Conservation (phyloP, 2,329 filamentous ascomycete genomes). For the Dothideomycetes sp. region DNA sequence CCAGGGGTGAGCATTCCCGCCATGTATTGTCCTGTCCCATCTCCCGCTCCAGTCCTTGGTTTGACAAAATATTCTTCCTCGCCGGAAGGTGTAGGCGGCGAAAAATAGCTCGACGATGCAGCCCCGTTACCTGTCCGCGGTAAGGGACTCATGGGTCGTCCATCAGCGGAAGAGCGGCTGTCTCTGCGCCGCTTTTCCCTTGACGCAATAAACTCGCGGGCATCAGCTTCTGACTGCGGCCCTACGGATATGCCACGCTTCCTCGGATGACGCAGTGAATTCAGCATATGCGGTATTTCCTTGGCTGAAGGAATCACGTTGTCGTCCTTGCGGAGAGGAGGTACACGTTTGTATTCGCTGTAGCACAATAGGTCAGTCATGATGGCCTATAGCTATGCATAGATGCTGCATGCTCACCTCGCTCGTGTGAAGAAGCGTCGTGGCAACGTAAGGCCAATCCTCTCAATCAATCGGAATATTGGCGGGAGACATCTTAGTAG, state of each 20-base stretch:
- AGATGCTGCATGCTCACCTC: constrained; percentile 38
- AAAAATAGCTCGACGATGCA: not conserved
- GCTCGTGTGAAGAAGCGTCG: constrained; percentile 85
- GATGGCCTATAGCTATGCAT: constrained; percentile 1
- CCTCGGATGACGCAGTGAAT: constrained; percentile 69
- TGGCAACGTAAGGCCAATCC: constrained; percentile 66
- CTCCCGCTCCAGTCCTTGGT: not conserved
- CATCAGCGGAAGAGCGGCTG: constrained; percentile 34
- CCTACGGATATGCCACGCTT: constrained; percentile 80
- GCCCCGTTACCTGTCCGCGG: not conserved
- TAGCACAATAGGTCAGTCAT: not conserved
- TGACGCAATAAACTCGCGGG: constrained; percentile 89
- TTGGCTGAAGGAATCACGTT: constrained; percentile 85
- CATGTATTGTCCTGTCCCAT: not conserved
- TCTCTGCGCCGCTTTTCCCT: constrained; percentile 59
- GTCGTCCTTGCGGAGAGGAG: constrained; percentile 60
- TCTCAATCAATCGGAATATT: constrained; percentile 76
- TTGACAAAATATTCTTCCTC: not conserved
- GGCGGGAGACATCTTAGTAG: constrained; percentile 71
- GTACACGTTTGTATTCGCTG: constrained; percentile 74
- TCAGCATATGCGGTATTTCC: constrained; percentile 72
- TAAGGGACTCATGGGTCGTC: not conserved
- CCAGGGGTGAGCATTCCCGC: constrained; percentile 1
- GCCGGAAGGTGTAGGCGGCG: not conserved
- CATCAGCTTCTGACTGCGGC: constrained; percentile 90